Conservation (phyloP, 306 rosid genomes). For the Cucurbita pepo region DNA sequence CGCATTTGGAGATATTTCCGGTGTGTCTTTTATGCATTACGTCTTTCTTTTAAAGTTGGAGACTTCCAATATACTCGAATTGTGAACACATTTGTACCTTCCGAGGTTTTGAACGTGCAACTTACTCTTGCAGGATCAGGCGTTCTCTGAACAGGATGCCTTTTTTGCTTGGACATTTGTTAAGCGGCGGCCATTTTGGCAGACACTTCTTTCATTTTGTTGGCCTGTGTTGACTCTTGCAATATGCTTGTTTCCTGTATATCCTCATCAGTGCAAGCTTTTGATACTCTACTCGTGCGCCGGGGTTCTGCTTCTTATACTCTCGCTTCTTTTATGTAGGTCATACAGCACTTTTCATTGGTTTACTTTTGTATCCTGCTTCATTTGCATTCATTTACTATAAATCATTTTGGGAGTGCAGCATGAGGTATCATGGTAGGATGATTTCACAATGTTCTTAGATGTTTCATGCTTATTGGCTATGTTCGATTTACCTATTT, state of each 20-base stretch:
- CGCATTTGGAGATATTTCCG: constrained; percentile 82
- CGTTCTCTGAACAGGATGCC: constrained; percentile 82
- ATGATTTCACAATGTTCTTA: neutral
- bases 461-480: neutral
- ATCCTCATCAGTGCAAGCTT: constrained; percentile 90
- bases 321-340: constrained; percentile 74
- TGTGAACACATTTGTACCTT: neutral
- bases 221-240: constrained; percentile 98
- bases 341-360: constrained; percentile 11
- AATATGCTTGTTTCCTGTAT: constrained; percentile 95
- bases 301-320: constrained; percentile 72
- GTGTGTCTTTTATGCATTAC: constrained; percentile 20
- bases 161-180: constrained; percentile 97
- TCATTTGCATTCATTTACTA: neutral
- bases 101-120: constrained; percentile 18
- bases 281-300: constrained; percentile 87
- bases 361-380: neutral
- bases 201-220: constrained; percentile 89
- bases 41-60: constrained; percentile 1
- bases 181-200: constrained; percentile 89
- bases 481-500: neutral
- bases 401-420: neutral
- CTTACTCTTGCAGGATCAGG: constrained; percentile 63
- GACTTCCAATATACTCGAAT: neutral
- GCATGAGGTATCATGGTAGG: neutral